Conservation (phyloP, 2,329 filamentous ascomycete species). For the Endothia cerciana region DNA sequence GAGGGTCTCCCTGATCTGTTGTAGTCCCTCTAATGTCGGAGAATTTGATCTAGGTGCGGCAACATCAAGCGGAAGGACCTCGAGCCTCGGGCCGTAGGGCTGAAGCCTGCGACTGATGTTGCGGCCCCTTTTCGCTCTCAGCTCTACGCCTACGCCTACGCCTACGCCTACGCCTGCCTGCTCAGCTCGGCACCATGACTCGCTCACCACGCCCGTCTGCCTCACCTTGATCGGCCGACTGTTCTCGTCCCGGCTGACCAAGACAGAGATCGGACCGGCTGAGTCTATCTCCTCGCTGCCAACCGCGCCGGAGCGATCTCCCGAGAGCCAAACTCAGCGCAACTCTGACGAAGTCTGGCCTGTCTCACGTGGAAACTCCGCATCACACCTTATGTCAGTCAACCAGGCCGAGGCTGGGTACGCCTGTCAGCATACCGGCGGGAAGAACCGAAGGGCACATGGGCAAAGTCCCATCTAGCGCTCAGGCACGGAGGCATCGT, state of each 20-base stretch:
- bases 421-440: not conserved
- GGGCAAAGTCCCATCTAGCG: not conserved
- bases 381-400: not conserved
- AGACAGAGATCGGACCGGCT: not conserved
- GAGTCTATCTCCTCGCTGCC: not conserved
- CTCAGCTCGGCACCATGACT: not conserved
- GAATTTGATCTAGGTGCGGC: slow-evolving; percentile 6
- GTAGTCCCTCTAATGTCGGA: not conserved
- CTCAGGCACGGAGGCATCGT: slow-evolving; percentile 14
- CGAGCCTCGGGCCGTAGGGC: slow-evolving; percentile 19
- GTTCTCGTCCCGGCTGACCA: slow-evolving; percentile 8
- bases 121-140: not conserved
- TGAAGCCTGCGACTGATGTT: slow-evolving; percentile 12
- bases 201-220: not conserved
- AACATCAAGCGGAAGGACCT: slow-evolving; percentile 9
- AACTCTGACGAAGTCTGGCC: slow-evolving; percentile 12
- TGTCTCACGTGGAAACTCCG: slow-evolving; percentile 22
- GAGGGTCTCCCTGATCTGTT: too few relatives aligned
- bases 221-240: not conserved
- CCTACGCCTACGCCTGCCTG: too few relatives aligned
- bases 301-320: not conserved
- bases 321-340: slow-evolving; percentile 1
- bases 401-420: not conserved
- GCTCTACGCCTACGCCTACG: too few relatives aligned
- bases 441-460: slow-evolving; percentile 2